Conservation (phyloP, 495 filamentous ascomycete genomes). For the Extremus antarcticus region DNA sequence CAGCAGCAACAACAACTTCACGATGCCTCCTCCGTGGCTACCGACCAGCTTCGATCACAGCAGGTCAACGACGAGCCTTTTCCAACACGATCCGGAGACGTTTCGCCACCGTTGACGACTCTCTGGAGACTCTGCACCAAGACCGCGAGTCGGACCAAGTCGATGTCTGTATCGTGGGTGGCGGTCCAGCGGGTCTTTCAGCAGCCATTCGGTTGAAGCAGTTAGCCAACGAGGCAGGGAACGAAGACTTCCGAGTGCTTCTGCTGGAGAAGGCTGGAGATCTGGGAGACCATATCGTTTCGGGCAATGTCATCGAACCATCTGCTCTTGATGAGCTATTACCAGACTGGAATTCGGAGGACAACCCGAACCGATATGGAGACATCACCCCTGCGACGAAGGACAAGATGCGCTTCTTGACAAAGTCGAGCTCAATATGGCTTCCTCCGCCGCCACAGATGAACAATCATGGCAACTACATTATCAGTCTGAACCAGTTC, state of each 20-base stretch:
- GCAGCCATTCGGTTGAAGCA: conserved; percentile 94
- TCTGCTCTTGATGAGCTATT: conserved; percentile 80
- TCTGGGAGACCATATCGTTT: conserved; percentile 88
- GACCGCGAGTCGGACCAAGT: conserved; percentile 88
- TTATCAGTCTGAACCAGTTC: conserved; percentile 87
- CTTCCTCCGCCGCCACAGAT: conserved; percentile 90
- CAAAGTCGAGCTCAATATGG: conserved; percentile 64
- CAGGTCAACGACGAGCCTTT: conserved; percentile 3
- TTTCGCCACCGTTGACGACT: conserved; percentile 1
- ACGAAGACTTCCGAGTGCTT: conserved; percentile 89
- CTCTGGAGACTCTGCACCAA: background rate
- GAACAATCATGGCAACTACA: conserved; percentile 97
- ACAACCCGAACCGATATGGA: conserved; percentile 76
- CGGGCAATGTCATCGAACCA: conserved; percentile 90
- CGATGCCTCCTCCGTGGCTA: background rate
- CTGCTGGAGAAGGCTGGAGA: conserved; percentile 93
- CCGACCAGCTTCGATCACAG: background rate
- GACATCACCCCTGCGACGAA: conserved; percentile 67
- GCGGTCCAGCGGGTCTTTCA: conserved; percentile 82
- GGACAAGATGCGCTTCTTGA: conserved; percentile 91
- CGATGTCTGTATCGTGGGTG: conserved; percentile 93
- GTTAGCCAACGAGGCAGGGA: conserved; percentile 86
- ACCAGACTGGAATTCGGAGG: conserved; percentile 83
- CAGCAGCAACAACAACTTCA: background rate
- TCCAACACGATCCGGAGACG: background rate